Percentiles rank a stretch among this genome's conserved stretches.
phyloP scores from a whole-genome alignment of 805 yeast genomes.

The Brettanomyces anomalus region DNA sequence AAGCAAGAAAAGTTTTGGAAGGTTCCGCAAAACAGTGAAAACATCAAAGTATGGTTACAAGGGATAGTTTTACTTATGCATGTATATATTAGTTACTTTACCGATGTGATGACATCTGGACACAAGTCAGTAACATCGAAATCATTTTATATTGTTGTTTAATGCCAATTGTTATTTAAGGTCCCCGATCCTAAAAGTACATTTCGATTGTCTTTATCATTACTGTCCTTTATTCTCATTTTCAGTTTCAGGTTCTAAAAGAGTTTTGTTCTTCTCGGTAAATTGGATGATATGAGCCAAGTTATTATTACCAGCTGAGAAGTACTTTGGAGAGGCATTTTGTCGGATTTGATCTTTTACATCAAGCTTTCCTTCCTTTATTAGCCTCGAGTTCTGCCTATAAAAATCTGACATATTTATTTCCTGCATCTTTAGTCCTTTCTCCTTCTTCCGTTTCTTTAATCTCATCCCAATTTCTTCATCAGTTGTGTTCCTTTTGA shows the following conservation, averaged over 20 bases:
- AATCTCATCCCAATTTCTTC: slow-evolving; percentile 2
- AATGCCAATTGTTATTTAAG: too few species aligned
- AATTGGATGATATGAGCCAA: slow-evolving; percentile 22
- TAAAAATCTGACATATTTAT: slow-evolving; percentile 31
- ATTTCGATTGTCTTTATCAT: too few species aligned
- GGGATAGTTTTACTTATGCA: too few species aligned
- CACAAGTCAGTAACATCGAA: too few species aligned
- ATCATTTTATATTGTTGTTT: too few species aligned
- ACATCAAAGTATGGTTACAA: too few species aligned
- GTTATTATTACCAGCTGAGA: slow-evolving; percentile 25
- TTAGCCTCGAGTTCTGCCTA: slow-evolving; percentile 21
- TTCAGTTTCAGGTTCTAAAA: slow-evolving; percentile 8
- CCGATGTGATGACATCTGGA: too few species aligned
- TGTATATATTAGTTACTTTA: too few species aligned
- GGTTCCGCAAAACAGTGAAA: neutral
- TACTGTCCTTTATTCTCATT: too few species aligned
- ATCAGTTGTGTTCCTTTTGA: neutral
- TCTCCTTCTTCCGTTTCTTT: neutral
- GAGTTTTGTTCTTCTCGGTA: slow-evolving; percentile 21
- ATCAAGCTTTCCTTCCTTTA: slow-evolving; percentile 26
- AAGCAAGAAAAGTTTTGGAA: slow-evolving; percentile 8
- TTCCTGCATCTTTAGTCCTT: slow-evolving; percentile 19
- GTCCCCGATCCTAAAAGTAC: too few species aligned
- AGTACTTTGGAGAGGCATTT: slow-evolving; percentile 17
- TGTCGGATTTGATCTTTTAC: slow-evolving; percentile 8